These are phyloP conservation scores for Pisolithus tinctorius DNA, from an alignment of 768 basidiomycete species.

Conservation along the genomic window DNA sequence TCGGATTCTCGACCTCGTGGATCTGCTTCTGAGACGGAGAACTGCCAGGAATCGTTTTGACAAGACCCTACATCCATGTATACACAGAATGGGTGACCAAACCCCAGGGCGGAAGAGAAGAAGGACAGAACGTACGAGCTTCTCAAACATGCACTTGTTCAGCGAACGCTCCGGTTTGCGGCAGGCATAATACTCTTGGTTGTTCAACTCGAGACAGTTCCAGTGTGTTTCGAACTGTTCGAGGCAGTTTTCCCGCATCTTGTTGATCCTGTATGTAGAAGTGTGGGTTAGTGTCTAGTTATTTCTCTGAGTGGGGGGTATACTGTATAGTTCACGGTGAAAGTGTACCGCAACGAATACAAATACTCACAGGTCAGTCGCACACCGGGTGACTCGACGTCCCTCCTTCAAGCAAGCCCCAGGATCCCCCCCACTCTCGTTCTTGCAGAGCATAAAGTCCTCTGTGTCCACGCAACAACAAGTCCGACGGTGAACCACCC, in stretches of 20 bases:
- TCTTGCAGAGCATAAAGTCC: slow-evolving; percentile 98
- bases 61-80: slow-evolving; percentile 59
- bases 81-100: background rate
- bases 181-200: slow-evolving; percentile 93
- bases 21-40: slow-evolving; percentile 76
- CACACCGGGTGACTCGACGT: slow-evolving; percentile 90
- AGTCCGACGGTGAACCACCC: background rate
- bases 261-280: slow-evolving; percentile 58
- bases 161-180: slow-evolving; percentile 82
- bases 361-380: slow-evolving; percentile 77
- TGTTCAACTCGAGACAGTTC: slow-evolving; percentile 89
- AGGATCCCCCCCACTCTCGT: slow-evolving; percentile 75
- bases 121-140: slow-evolving; percentile 58
- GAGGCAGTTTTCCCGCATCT: slow-evolving; percentile 89
- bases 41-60: slow-evolving; percentile 86
- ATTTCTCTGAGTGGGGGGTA: background rate
- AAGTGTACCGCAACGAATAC: background rate
- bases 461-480: slow-evolving; percentile 41
- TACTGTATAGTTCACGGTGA: background rate
- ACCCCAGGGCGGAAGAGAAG: background rate
- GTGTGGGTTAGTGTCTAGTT: background rate
- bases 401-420: slow-evolving; percentile 95
- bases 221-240: slow-evolving; percentile 87
- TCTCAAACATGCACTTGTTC: slow-evolving; percentile 95
- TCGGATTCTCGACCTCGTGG: slow-evolving; percentile 82